Evolutionary conservation across 2,329 filamentous ascomycete genomes (phyloP), one percentile per base, ranked within the genome.

Genomic region (Neospermospora avenae): DNA sequence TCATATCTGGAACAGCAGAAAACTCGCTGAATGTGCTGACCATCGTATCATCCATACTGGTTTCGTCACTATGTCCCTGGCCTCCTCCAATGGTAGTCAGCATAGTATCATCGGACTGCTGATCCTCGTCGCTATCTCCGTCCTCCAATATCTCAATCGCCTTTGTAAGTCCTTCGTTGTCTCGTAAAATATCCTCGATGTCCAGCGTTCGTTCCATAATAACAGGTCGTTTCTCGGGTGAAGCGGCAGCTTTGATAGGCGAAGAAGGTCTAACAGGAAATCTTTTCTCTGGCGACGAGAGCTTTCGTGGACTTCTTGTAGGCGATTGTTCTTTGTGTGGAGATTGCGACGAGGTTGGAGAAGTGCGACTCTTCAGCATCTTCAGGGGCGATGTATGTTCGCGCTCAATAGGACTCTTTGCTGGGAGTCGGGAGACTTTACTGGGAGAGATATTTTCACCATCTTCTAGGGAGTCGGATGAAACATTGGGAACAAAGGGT

Each of bases 1-100:
- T 95, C 84, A 95, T 85, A 69, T 93, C 91, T 5, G 91, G 91
- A 57, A 96, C 85, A 8, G 91, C 91, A 1, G 93, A 97, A 75
- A 97, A 97, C 13, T 83, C 86, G 77, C 91, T 96, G 72, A 96
- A 73, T 24, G 72, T 70, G 64, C 70, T 72, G 48, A 69, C 62
- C 63, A 72, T 73, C 25, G 71, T 73, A 53, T 75, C 73, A 35
- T 72, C 70, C 39, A 77, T 75, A 35, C 69, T 71, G 20, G 62
- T 68, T 16, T 69, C 69, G 24, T 75, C 72, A 31, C 68, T 70
- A 16, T 70, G 71, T 52, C 74, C 69, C 11, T 74, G 73, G 31
- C 71, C 68, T 41, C 70, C 72, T 25, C 65, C 64, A 44, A 72
- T 68, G 35, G 65, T 69, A 0, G 69, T 65, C 31, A 57, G 24